phyloP scores from a whole-genome alignment of 805 yeast genomes.

The Wickerhamiella brachini region DNA sequence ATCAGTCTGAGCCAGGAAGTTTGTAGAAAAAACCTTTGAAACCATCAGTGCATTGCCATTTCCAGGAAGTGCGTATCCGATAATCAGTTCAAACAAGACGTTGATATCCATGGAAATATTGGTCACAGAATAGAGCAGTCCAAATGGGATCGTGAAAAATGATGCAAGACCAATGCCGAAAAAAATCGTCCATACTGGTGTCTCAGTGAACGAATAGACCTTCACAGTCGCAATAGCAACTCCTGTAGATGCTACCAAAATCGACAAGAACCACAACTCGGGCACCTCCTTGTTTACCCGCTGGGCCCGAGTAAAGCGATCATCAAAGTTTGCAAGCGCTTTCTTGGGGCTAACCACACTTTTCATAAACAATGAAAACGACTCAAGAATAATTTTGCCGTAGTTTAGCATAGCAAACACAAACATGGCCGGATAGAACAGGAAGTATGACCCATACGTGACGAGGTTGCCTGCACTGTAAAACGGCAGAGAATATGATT shows the following conservation, averaged over 20 bases:
- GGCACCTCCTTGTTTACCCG: conserved; percentile 49
- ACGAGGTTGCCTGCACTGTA: conserved; percentile 49
- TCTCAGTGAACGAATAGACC: conserved; percentile 24
- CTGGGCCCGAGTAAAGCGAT: conserved; percentile 51
- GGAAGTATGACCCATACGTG: conserved; percentile 42
- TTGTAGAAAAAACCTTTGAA: conserved; percentile 40
- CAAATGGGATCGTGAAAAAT: conserved; percentile 38
- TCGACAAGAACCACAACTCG: conserved; percentile 52
- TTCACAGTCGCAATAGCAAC: conserved; percentile 35
- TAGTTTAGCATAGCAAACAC: conserved; percentile 35
- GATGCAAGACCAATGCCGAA: conserved; percentile 39
- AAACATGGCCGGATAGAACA: conserved; percentile 42
- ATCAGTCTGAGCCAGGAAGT: conserved; percentile 51
- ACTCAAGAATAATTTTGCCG: conserved; percentile 16
- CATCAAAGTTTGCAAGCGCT: conserved; percentile 26
- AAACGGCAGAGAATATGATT: conserved; percentile 49
- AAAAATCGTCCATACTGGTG: conserved; percentile 51
- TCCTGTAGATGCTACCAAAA: conserved; percentile 30
- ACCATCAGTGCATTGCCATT: conserved; percentile 41
- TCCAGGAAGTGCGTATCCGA: conserved; percentile 45
- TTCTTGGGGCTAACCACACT: conserved; percentile 15
- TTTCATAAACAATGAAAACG: conserved; percentile 4
- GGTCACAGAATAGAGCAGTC: conserved; percentile 35
- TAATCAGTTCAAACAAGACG: conserved; percentile 36
- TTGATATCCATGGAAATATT: conserved; percentile 37